Percentiles rank a stretch among this genome's conserved stretches.
phyloP scores from a whole-genome alignment of 768 basidiomycete species.

The Lactarius vividus region DNA sequence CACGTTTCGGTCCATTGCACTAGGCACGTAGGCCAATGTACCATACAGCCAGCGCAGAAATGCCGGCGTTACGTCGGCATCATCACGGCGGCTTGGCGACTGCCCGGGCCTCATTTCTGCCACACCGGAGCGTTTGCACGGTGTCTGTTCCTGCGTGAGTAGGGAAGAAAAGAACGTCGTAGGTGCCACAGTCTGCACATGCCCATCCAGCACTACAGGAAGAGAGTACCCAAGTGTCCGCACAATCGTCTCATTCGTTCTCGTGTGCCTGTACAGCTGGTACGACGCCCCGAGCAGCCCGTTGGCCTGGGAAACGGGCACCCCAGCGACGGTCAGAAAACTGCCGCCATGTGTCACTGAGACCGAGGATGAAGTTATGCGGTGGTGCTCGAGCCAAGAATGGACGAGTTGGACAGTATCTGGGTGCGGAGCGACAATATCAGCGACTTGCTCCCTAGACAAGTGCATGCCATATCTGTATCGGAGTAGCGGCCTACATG shows the following conservation, averaged over 20 bases:
- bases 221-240: not conserved
- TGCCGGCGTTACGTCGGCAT: not conserved
- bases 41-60: not conserved
- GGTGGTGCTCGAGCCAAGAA: not conserved
- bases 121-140: no score
- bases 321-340: not conserved
- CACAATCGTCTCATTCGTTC: not conserved
- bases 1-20: not conserved
- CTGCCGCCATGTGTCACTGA: not conserved
- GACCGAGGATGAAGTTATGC: not conserved
- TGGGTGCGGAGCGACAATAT: not conserved
- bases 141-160: not conserved
- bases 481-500: not conserved
- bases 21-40: not conserved
- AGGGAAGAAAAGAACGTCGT: not conserved
- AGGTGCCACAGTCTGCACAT: no score
- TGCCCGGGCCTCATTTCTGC: no score
- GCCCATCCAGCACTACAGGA: not conserved
- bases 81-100: no score
- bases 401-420: not conserved
- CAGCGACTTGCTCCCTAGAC: not conserved
- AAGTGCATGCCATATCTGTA: not conserved
- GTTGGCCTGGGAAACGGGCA: not conserved
- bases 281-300: not conserved
- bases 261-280: not conserved